Evolutionary conservation across 768 basidiomycete species (phyloP).

Genomic region (Tylopilus plumbeoviolaceoides): DNA sequence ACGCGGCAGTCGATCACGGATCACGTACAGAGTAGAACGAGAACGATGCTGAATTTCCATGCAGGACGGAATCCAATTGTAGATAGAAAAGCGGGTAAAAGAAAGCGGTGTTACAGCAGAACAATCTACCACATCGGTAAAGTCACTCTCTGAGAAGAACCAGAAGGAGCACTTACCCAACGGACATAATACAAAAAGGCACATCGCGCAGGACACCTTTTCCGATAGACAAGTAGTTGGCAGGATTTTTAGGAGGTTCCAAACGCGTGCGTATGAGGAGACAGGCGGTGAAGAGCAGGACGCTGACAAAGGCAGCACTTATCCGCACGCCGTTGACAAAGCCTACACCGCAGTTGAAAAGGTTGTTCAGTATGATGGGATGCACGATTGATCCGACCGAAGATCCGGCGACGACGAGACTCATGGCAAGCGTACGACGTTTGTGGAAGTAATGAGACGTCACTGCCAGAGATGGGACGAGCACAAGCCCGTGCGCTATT

Average conservation of each 20-base stretch:
- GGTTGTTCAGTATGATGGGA: slow-evolving; percentile 31
- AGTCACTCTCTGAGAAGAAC: background rate
- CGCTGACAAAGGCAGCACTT: slow-evolving; percentile 41
- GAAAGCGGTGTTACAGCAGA: slow-evolving; percentile 35
- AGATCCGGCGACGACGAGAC: slow-evolving; percentile 38
- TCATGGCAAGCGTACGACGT: slow-evolving; percentile 42
- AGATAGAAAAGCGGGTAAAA: slow-evolving; percentile 55
- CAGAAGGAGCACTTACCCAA: slow-evolving; percentile 10
- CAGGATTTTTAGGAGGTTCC: slow-evolving; percentile 23
- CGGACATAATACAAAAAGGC: slow-evolving; percentile 17
- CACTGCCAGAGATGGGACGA: slow-evolving; percentile 42
- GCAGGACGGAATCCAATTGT: slow-evolving; percentile 48
- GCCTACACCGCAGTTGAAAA: slow-evolving; percentile 17
- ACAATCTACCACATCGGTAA: slow-evolving; percentile 6
- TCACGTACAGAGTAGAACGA: slow-evolving; percentile 52
- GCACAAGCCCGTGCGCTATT: slow-evolving; percentile 42
- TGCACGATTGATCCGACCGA: slow-evolving; percentile 25
- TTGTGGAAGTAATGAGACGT: slow-evolving; percentile 43
- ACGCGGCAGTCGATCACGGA: background rate
- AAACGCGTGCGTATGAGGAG: slow-evolving; percentile 38
- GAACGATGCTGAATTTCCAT: slow-evolving; percentile 41
- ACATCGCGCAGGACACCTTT: slow-evolving; percentile 13
- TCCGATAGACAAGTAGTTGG: slow-evolving; percentile 15
- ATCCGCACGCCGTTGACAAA: slow-evolving; percentile 49
- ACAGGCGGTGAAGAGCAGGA: slow-evolving; percentile 33